These are phyloP conservation scores for Termitomyces sp. DNA, from an alignment of 768 basidiomycete species.

Conservation along the genomic window DNA sequence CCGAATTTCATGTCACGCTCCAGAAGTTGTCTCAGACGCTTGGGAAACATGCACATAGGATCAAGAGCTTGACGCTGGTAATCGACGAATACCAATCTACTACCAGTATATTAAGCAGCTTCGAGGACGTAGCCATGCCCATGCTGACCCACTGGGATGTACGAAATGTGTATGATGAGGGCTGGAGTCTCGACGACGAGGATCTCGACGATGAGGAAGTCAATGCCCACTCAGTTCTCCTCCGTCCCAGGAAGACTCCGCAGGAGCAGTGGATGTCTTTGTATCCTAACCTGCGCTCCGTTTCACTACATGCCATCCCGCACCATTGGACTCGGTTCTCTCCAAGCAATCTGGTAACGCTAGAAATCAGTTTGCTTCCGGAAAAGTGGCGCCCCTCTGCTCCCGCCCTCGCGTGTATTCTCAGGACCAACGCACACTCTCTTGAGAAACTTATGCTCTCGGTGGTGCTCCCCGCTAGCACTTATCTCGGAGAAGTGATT, in stretches of 20 bases:
- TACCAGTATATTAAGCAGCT: not conserved
- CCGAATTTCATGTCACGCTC: not conserved
- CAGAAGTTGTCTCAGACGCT: not conserved
- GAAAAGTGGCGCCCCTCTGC: not conserved
- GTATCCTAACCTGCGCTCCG: not conserved
- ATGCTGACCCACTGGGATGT: conserved; percentile 1
- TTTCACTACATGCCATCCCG: not conserved
- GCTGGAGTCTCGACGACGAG: not conserved
- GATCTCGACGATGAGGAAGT: conserved; percentile 1
- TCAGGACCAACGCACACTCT: conserved; percentile 10
- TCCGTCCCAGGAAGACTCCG: not conserved
- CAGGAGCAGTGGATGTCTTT: not conserved
- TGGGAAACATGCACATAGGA: not conserved
- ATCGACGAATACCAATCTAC: conserved; percentile 11
- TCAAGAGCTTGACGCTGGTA: conserved; percentile 1
- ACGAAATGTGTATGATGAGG: not conserved
- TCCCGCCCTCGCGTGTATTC: not conserved
- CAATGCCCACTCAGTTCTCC: not conserved
- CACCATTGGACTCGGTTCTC: conserved; percentile 9
- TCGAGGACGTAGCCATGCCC: not conserved
- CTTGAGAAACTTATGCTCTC: conserved; percentile 5
- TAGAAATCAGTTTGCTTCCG: conserved; percentile 9
- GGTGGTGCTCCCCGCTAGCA: not conserved
- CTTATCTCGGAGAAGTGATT: not conserved
- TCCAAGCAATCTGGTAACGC: not conserved